Conservation (phyloP, 169 alveolate genomes). For the Neospora caninum region DNA sequence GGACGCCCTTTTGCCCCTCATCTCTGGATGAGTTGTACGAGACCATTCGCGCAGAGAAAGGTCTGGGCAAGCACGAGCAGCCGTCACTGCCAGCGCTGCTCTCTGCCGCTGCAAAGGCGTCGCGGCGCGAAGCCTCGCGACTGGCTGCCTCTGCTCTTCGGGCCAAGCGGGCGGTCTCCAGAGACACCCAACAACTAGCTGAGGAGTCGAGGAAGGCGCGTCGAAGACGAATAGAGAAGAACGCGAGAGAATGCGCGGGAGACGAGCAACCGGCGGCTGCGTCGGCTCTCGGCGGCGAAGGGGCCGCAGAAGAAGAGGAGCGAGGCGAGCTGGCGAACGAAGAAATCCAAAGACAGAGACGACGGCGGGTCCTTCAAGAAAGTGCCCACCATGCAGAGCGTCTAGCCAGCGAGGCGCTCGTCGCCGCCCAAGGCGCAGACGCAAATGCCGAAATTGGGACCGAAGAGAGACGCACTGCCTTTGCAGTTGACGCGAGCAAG, state of each 20-base stretch:
- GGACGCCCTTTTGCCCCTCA: constrained; percentile 37
- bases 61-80: neutral
- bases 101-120: neutral
- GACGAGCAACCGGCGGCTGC: neutral
- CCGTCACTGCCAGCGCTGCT: constrained; percentile 42
- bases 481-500: neutral
- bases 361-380: neutral
- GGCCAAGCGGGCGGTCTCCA: neutral
- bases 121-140: neutral
- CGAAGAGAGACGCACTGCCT: neutral
- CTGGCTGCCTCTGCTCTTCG: constrained; percentile 29
- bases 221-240: neutral
- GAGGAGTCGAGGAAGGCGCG: neutral
- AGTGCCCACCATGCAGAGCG: neutral
- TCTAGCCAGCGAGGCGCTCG: constrained; percentile 2
- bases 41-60: neutral
- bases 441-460: neutral
- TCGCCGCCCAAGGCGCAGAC: neutral
- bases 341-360: neutral
- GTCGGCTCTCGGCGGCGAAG: neutral
- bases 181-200: neutral
- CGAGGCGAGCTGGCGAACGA: neutral
- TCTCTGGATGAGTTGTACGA: constrained; percentile 32
- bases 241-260: neutral
- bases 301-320: neutral